Evolutionary conservation across 768 basidiomycete genomes (phyloP).

Genomic region (Termitomyces sp.): DNA sequence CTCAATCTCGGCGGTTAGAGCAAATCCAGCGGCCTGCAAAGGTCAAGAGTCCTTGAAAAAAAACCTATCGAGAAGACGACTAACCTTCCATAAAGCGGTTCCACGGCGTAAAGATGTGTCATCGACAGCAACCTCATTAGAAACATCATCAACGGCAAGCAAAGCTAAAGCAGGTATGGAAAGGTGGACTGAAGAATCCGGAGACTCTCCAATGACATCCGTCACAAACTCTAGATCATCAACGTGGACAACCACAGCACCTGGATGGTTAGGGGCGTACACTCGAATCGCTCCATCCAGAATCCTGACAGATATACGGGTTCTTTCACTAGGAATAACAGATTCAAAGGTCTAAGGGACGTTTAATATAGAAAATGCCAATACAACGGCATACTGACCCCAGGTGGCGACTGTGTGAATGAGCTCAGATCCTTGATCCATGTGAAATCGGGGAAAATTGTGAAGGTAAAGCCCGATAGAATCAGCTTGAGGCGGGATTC

Average conservation of each 20-base stretch:
- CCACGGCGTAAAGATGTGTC: slow-evolving; percentile 31
- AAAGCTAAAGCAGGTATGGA: slow-evolving; percentile 48
- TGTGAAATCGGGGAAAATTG: slow-evolving; percentile 56
- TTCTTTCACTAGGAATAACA: slow-evolving; percentile 88
- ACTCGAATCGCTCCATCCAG: slow-evolving; percentile 65
- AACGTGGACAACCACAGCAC: slow-evolving; percentile 65
- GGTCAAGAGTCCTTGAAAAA: not conserved
- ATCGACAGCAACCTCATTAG: slow-evolving; percentile 24
- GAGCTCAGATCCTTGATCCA: slow-evolving; percentile 60
- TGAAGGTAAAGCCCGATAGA: slow-evolving; percentile 62
- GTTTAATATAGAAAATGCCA: not conserved
- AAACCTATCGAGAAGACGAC: slow-evolving; percentile 19
- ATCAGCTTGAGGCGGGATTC: slow-evolving; percentile 72
- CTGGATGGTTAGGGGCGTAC: slow-evolving; percentile 55
- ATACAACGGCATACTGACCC: slow-evolving; percentile 49
- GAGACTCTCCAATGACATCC: slow-evolving; percentile 66
- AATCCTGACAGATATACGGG: slow-evolving; percentile 63
- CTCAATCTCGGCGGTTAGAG: slow-evolving; percentile 58
- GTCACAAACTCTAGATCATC: slow-evolving; percentile 70
- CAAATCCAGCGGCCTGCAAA: slow-evolving; percentile 64
- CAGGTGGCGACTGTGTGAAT: slow-evolving; percentile 84
- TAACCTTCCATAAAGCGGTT: slow-evolving; percentile 65
- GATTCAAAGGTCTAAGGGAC: slow-evolving; percentile 76
- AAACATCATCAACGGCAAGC: slow-evolving; percentile 38
- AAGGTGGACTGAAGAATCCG: slow-evolving; percentile 52